Base-by-base conservation (phyloP, 2,329 filamentous ascomycete genomes). In the Ophiostoma angusticollis region DNA sequence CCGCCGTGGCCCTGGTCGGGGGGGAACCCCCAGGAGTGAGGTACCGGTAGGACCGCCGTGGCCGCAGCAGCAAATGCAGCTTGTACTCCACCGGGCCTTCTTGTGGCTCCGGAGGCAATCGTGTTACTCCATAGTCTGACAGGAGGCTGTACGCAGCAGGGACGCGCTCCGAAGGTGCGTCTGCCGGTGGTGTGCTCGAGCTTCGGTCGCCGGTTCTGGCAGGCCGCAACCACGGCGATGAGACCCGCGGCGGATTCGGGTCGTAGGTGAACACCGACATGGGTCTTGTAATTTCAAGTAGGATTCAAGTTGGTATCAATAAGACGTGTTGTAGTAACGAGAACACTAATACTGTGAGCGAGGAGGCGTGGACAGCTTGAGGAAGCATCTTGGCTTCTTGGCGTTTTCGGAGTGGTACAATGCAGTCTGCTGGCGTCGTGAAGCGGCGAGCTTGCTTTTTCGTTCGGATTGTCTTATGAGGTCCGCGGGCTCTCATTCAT, bases 241-340 rank as follows among this genome's bases (percentile, higher is more conserved):
- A 80, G 25, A 96, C 85, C 57, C 84, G 70, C 2, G 84, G 84
- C 32, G 86, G 84, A 48, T 94, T 81, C 3, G 84, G 78, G 45
- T 95, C 85, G 56, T 84, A 98, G 0, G 89, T 95, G 57, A 98
- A 98, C 49, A 98, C 84, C 11, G 89, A 95, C 42, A 91, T 89
- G n/a, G n/a, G n/a, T n/a, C n/a, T n/a, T n/a, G n/a, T n/a, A n/a
- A n/a, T n/a, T n/a, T n/a, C n/a, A n/a, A n/a, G 14, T 3, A 19
- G 7, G 6, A 17, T 4, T 30, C 18, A 27, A n/a, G 22, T 33
- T n/a, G 17, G 17, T 28, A 28, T n/a, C 5, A 33, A 32, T 19
- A 41, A 30, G 27, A 34, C 21, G 16, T 12, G 36, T 22, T 30
- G 31, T 13, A 14, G 39, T 37, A 41, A 33, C 19, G 41, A 44